Evolutionary conservation across 2,329 filamentous ascomycete genomes (phyloP), one percentile per base, ranked within the genome.

Genomic region (Hyphodiscus sp.): DNA sequence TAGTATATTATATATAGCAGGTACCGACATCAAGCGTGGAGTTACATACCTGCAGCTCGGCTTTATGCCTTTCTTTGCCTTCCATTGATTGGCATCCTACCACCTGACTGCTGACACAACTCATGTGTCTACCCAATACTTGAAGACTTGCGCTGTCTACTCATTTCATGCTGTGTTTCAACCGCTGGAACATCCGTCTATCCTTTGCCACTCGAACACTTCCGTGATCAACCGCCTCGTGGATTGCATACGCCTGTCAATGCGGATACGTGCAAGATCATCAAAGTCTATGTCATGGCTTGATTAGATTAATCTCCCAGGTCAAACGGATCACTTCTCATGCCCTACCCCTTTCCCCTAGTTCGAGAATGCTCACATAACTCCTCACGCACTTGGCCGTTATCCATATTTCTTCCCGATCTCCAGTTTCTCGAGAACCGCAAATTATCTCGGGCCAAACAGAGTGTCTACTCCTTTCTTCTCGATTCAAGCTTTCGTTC

Each of bases 101-200:
- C 29, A 23, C 33, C 16, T 47, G 49, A 52, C 50, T 45, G 45
- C 44, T 57, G 58, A 52, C 45, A 59, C 55, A 56, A 19, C 49
- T 58, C 51, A 61, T 54, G 38, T 51, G n/a, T n/a, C n/a, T 29
- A 43, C 47, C 54, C 45, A 54, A 53, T 38, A 38, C 16, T 51
- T n/a, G n/a, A n/a, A n/a, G n/a, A n/a, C n/a, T 54, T 42, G 30
- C 52, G 41, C 51, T 23, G 41, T 45, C 52, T 47, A n/a, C 13
- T 59, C 51, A 56, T 18, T 49, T 56, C 47, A 58, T 57, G 54
- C 58, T 55, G 45, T 50, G 58, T 62, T 60, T 62, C 60, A 56
- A 60, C 47, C 49, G 50, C 45, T 9, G 33, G 30, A 45, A 42
- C 46, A 20, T 45, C 23, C 29, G 33, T 52, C 38, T 44, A 33